Evolutionary conservation across 495 filamentous ascomycete genomes (phyloP), one percentile per base, ranked within the genome.

Genomic region (Penicillium roqueforti): DNA sequence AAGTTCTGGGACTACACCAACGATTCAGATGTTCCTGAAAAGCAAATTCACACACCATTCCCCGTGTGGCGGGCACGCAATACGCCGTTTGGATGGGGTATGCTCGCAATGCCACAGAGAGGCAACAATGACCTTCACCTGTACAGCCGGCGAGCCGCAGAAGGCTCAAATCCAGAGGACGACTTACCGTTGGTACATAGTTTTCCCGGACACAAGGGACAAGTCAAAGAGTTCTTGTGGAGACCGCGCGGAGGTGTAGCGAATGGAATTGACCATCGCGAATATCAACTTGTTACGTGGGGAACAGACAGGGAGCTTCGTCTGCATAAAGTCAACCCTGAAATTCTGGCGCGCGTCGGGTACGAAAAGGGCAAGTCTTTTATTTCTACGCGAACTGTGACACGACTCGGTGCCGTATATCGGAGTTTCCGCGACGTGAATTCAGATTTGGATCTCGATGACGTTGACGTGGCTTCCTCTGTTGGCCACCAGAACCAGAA

Each of bases 201-300:
- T 43, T 97, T 96, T 52, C 79, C 83, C 13, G 89, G 89, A 6
- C 92, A 97, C 63, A 83, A 83, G 42, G 84, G 88, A 51, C 88
- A 91, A 58, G 88, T 92, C 22, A 96, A 96, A 59, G 92, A 97
- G 52, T 96, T 97, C 53, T 73, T 97, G 8, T 97, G 92, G 92
- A 79, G 92, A 62, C 82, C 81, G 29, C 84, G 92, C 48, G 92
- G 92, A 14, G 71, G 68, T 6, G 76, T 84, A n/a, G 76, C 83
- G 6, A 82, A 90, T 49, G 80, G 77, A n/a, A 69, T 85, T n/a
- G 92, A 97, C 54, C 77, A 92, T 54, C 82, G 92, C 46, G 92
- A 96, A 38, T 96, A 96, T 55, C 92, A 97, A 68, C 72, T 97
- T 19, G 88, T 97, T 5, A 90, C 91, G 3, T 97, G 92, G 92